phyloP scores from a whole-genome alignment of 306 rosid genomes.

The Erythrophleum fordii region DNA sequence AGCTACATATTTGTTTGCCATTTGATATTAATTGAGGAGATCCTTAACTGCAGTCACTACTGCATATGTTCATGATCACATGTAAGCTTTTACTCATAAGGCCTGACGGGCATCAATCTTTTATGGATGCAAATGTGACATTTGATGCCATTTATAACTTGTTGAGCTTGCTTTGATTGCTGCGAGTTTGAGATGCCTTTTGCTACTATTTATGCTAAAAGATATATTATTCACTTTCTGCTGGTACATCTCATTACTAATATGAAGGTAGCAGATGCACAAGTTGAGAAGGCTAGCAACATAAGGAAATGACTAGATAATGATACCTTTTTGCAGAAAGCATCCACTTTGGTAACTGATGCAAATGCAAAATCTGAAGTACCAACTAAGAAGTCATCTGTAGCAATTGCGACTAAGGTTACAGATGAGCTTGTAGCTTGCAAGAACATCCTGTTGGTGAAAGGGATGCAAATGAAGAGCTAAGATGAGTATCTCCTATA shows the following conservation, averaged over 20 bases:
- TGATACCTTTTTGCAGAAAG: slow-evolving; percentile 61
- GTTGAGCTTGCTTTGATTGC: slow-evolving; percentile 20
- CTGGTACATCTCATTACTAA: slow-evolving; percentile 29
- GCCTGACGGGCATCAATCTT: background rate
- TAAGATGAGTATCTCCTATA: no score
- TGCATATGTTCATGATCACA: background rate
- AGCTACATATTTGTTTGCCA: background rate
- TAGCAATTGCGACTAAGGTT: slow-evolving; percentile 89
- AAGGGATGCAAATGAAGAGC: no score
- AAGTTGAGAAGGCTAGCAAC: slow-evolving; percentile 78
- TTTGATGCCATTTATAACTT: slow-evolving; percentile 14
- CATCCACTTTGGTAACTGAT: slow-evolving; percentile 48
- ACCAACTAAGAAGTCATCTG: slow-evolving; percentile 70
- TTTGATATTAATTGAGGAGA: slow-evolving; percentile 1
- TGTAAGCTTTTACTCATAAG: background rate
- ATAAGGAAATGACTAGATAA: slow-evolving; percentile 69
- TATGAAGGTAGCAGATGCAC: slow-evolving; percentile 81
- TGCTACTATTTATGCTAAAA: no score
- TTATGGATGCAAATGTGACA: background rate
- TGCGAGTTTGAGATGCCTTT: slow-evolving; percentile 20
- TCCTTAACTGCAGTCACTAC: background rate
- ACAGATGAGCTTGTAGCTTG: slow-evolving; percentile 95
- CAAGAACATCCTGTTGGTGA: no score
- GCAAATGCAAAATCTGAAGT: slow-evolving; percentile 52
- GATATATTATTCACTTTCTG: no score